Evolutionary conservation across 2,329 filamentous ascomycete genomes (phyloP), one percentile per base, ranked within the genome.

Genomic region (Aspergillus awamori): DNA sequence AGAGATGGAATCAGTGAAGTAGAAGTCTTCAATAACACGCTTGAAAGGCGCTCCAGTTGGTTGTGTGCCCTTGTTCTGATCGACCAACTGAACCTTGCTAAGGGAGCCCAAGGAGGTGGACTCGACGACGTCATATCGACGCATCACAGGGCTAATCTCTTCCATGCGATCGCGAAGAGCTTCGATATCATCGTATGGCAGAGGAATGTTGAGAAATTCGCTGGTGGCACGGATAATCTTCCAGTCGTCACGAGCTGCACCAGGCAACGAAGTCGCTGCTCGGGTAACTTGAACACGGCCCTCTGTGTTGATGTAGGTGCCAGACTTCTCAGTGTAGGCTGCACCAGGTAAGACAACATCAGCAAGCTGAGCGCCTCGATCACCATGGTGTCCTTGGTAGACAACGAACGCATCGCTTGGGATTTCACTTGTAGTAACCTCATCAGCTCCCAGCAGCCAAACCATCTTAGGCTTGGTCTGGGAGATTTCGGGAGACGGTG

Each of bases 321-420:
- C 93, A 24, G 90, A 87, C 84, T 98, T 99, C 83, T 99, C 95
- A 24, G 94, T 98, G 82, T 97, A 99, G 11, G 95, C 93, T 54
- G 93, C 93, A 68, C 93, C 94, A 28, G 95, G 95, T 20, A 99
- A 90, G 68, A 99, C 86, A 60, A 99, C 87, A 72, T 99, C 94
- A 53, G 95, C 95, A 63, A 97, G 87, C 79, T 96, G 90, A 58
- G 95, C 95, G 66, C 94, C 95, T 57, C 87, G 87, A 81, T 99
- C 95, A 79, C 95, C 95, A 79, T 99, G 95, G 79, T 99, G 95
- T 67, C 95, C 95, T 80, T 99, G 95, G 83, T 99, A 99, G 72
- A 99, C 87, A 64, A 99, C 89, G 75, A 98, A 99, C 11, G 95
- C 93, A 68, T 95, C 91, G 84, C 95, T 96, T 71, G 95, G 95